Conservation (phyloP, 192 early-diverging fungal genomes). For the Chytriomyces confervae region DNA sequence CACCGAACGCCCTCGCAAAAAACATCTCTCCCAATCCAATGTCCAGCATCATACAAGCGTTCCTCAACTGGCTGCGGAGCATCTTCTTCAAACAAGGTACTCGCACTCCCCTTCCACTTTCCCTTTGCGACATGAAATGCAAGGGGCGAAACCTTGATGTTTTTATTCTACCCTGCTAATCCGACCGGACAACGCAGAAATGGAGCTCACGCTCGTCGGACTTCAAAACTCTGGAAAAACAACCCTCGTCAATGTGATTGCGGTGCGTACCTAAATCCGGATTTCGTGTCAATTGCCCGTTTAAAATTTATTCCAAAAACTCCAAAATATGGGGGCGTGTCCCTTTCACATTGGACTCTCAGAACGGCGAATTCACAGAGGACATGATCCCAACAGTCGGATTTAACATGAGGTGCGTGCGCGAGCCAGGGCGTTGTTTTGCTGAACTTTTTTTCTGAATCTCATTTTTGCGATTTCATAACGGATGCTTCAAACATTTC, state of each 20-base stretch:
- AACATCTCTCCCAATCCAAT: neutral
- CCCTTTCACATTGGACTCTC: neutral
- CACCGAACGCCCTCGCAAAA: too few relatives aligned
- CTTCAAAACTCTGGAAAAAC: conserved; percentile 68
- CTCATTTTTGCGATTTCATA: neutral
- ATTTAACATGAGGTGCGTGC: conserved; percentile 96
- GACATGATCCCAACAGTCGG: conserved; percentile 95
- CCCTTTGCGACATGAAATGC: conserved; percentile 29
- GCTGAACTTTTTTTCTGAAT: neutral
- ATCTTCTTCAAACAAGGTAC: conserved; percentile 63
- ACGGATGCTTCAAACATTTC: neutral
- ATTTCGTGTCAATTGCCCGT: neutral
- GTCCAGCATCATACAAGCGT: conserved; percentile 33
- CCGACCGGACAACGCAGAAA: conserved; percentile 41
- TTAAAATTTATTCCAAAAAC: neutral
- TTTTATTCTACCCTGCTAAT: neutral
- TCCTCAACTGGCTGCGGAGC: conserved; percentile 54
- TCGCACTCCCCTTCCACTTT: conserved; percentile 44
- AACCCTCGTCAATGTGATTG: conserved; percentile 65
- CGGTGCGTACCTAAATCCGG: conserved; percentile 37
- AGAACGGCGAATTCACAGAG: conserved; percentile 65
- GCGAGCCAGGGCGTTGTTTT: neutral
- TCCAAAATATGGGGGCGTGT: neutral
- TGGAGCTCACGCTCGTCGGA: conserved; percentile 67
- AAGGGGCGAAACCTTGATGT: neutral